A percentile compares a stretch with the other conserved stretches of the same genome.
These are phyloP conservation scores for Aspergillus candidus DNA, from an alignment of 2,329 filamentous ascomycete species.

Conservation along the genomic window DNA sequence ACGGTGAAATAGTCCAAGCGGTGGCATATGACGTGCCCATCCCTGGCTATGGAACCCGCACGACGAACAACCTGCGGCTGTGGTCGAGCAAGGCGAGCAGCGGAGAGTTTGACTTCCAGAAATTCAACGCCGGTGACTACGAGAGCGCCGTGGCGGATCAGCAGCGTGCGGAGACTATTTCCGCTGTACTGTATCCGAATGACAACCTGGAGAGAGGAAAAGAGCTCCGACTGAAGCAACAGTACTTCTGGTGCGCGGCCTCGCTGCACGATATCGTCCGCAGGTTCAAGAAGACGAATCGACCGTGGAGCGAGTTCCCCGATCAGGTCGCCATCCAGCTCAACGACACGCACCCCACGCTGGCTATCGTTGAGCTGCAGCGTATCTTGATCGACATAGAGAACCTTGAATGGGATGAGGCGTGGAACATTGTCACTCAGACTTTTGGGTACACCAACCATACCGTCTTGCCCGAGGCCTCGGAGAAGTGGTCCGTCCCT, in stretches of 20 bases:
- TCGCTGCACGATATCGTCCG: slow-evolving; percentile 95
- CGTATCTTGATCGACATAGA: slow-evolving; percentile 86
- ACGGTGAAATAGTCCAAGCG: slow-evolving; percentile 84
- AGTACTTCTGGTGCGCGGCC: slow-evolving; percentile 99
- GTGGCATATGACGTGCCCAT: slow-evolving; percentile 91
- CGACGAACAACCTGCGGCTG: slow-evolving; percentile 91
- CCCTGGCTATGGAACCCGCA: slow-evolving; percentile 80
- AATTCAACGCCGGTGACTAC: slow-evolving; percentile 98
- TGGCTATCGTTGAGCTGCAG: slow-evolving; percentile 93
- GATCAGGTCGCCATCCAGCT: slow-evolving; percentile 96
- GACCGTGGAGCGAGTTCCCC: slow-evolving; percentile 84
- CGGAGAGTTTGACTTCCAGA: slow-evolving; percentile 98
- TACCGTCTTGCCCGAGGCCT: slow-evolving; percentile 89
- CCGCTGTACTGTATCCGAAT: slow-evolving; percentile 93
- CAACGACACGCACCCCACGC: slow-evolving; percentile 94
- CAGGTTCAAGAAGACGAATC: slow-evolving; percentile 94
- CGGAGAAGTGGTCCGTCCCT: slow-evolving; percentile 97
- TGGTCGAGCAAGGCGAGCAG: slow-evolving; percentile 98
- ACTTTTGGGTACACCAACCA: slow-evolving; percentile 98
- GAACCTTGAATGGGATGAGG: slow-evolving; percentile 85
- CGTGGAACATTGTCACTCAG: slow-evolving; percentile 72
- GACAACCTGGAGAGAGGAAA: slow-evolving; percentile 96
- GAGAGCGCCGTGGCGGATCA: slow-evolving; percentile 97
- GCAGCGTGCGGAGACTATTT: slow-evolving; percentile 98
- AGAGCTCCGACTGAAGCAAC: slow-evolving; percentile 94